Base-by-base conservation (phyloP, 2,329 filamentous ascomycete species). In the Aureobasidium leucospermi region DNA sequence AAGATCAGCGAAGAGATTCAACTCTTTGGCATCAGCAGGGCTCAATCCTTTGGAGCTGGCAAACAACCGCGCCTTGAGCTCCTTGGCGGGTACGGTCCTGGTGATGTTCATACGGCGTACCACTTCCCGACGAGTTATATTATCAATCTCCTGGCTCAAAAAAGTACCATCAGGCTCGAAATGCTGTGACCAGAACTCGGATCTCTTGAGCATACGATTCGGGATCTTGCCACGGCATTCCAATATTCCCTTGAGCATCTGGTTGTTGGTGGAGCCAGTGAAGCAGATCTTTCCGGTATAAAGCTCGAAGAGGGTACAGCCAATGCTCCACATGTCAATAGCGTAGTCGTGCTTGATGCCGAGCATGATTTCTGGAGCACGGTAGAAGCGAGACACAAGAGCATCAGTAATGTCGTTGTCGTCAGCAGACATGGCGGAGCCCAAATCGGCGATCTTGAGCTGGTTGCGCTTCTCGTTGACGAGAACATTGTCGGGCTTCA, bases 241-340 rank as follows among this genome's bases (percentile, higher is more conserved):
- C 86, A 96, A 96, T 67, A 99, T 96, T 19, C 88, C 87, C 64
- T 90, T 89, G 62, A 99, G 83, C 94, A 99, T 99, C 76, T 96
- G 91, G 70, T 99, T 99, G 78, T 99, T 99, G 76, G 90, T 94
- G 64, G 89, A 85, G 61, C 94, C 94, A 1, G 90, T 91, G 72
- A 99, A 99, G 34, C 99, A 80, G 60, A 99, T 97, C 73, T 96
- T 96, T 69, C 94, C 94, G 0, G 94, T 97, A 77, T 96, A 97
- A 42, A 99, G 80, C 75, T 99, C 94, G 73, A 96, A 99, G 32
- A 97, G 80, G 0, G 94, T 99, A 75, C 94, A 99, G 39, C 94
- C 95, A 65, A 97, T 90, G 7, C 93, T 95, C 94, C 94, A 99
- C 80, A 96, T 89, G 73, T 99, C 94, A 65, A 97, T 90, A 7